Evolutionary conservation across 2,329 filamentous ascomycete genomes (phyloP), one percentile per base, ranked within the genome.

Genomic region (Ascochyta pisi): DNA sequence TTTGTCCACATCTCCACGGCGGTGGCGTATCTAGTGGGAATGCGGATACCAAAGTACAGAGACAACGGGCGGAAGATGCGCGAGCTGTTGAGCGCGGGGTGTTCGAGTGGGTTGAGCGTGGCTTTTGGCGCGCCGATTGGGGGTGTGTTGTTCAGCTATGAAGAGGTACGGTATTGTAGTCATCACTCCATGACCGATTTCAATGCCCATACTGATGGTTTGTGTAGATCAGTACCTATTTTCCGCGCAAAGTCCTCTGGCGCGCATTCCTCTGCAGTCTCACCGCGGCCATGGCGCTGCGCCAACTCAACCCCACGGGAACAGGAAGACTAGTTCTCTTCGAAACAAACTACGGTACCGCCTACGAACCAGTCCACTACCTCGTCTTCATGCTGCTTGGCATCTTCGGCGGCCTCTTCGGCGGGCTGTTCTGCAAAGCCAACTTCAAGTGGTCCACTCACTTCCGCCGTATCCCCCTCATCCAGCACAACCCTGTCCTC

Each of bases 71-170:
- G 83, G 37, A 85, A 86, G 67, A 79, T 86, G 76, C 74, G 84
- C 10, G 84, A 87, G 69, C 79, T 86, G 66, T 75, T 86, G 10
- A 82, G 81, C 40, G 83, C 84, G 3, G 82, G 83, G 2, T 86
- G 83, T 59, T 83, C 84, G 0, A 77, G 83, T 12, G 85, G 84
- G 2, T 69, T 87, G 43, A 83, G 81, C 16, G 85, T 87, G 0
- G 85, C 84, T 0, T 87, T 87, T 61, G 85, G 85, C 6, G 84
- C 85, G 19, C 85, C 85, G 0, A 86, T 87, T 47, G 84, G 84
- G 1, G 84, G 84, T 8, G 84, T 87, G 0, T 73, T 87, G 4
- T 87, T 87, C 67, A 82, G 80, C 40, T 86, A 86, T 40, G 64
- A 81, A 72, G 84, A 86, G 72, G 51, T 49, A 43, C 3, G 19